These are phyloP conservation scores for Coemansia sp. DNA, from an alignment of 192 early-diverging fungal genomes.

Conservation along the genomic window DNA sequence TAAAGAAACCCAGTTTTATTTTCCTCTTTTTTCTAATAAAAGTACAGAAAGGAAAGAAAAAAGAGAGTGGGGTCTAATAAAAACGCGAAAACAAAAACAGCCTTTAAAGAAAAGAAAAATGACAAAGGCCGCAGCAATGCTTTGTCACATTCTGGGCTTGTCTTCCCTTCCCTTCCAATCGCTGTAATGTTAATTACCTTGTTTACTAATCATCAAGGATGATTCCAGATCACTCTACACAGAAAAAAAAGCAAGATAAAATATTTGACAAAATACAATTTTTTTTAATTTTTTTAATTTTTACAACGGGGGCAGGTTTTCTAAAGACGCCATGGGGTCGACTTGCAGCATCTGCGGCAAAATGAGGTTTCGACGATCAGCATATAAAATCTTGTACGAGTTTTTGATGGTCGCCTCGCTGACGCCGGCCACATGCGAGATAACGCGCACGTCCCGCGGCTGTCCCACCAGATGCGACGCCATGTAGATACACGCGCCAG, in stretches of 20 bases:
- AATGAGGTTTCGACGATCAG: conserved; percentile 60
- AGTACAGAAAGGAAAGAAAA: conserved; percentile 6
- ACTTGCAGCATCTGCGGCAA: conserved; percentile 21
- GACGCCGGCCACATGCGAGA: conserved; percentile 84
- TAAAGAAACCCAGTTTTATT: not conserved
- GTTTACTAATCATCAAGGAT: too few relatives aligned
- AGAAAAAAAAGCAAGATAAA: too few relatives aligned
- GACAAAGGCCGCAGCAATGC: not conserved
- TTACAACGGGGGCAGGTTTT: conserved; percentile 22
- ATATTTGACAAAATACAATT: not conserved
- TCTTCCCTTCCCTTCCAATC: too few relatives aligned
- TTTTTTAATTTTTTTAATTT: not conserved
- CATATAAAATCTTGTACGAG: conserved; percentile 73
- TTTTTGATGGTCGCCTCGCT: conserved; percentile 94
- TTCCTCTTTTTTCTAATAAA: not conserved
- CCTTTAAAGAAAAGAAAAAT: not conserved
- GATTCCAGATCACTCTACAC: too few relatives aligned
- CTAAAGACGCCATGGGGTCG: conserved; percentile 21
- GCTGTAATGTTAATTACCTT: too few relatives aligned
- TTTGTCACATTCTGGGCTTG: too few relatives aligned
- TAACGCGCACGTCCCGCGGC: conserved; percentile 70
- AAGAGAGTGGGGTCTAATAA: not conserved
- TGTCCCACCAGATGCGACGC: conserved; percentile 71
- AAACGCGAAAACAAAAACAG: not conserved
- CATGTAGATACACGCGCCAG: conserved; percentile 90